Percentiles rank a stretch among this genome's conserved stretches.
Evolutionary conservation across 1,139 yeast genomes (phyloP).

Genomic region (Nadsonia commutata): DNA sequence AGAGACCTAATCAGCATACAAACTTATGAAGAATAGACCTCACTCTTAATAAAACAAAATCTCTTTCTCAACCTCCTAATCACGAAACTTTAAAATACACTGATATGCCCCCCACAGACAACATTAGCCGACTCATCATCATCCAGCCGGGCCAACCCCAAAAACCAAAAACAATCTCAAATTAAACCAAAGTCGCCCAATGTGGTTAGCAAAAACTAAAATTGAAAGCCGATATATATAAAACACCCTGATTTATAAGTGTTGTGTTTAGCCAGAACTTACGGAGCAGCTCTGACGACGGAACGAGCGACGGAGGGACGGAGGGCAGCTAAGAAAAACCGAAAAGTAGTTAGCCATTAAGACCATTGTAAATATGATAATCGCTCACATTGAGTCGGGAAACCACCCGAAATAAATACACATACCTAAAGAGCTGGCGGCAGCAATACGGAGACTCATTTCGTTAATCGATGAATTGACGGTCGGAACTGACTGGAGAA

Average conservation of each 20-base stretch:
- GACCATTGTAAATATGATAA: background rate
- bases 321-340: background rate
- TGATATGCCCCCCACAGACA: too few relatives aligned
- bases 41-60: too few relatives aligned
- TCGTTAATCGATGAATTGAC: background rate
- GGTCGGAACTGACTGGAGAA: background rate
- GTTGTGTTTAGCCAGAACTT: background rate
- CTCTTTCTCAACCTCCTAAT: too few relatives aligned
- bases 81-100: too few relatives aligned
- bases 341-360: background rate
- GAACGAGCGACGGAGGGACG: slow-evolving; percentile 1
- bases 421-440: slow-evolving; percentile 1
- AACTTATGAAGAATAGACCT: too few relatives aligned
- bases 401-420: background rate
- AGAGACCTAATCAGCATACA: too few relatives aligned
- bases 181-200: too few relatives aligned
- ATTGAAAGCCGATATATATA: slow-evolving; percentile 4
- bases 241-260: too few relatives aligned
- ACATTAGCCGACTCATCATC: too few relatives aligned
- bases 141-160: too few relatives aligned
- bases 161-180: too few relatives aligned
- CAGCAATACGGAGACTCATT: slow-evolving; percentile 1
- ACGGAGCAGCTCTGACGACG: background rate
- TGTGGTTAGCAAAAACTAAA: background rate
- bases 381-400: background rate